These are phyloP conservation scores for Amanita muscaria DNA, from an alignment of 768 basidiomycete species.

Conservation along the genomic window DNA sequence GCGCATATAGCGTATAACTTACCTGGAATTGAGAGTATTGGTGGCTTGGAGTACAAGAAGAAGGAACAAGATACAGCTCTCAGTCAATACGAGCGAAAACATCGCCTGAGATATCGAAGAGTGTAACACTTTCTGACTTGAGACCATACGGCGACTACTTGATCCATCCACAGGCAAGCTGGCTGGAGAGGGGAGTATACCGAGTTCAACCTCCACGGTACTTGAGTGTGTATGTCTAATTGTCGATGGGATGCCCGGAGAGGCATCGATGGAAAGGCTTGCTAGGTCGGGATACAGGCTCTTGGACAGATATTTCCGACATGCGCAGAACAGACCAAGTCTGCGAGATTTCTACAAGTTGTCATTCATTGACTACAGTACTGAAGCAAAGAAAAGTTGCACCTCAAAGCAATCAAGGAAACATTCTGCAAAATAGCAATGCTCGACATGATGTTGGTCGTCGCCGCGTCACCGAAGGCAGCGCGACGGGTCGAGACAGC, in stretches of 20 bases:
- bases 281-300: constrained; percentile 53
- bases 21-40: constrained; percentile 46
- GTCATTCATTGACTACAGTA: neutral
- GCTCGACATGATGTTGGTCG: neutral
- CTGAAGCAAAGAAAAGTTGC: no score
- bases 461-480: no score
- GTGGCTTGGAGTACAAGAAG: constrained; percentile 67
- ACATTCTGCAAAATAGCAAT: neutral
- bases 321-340: constrained; percentile 43
- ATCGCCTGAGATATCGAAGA: constrained; percentile 45
- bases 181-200: constrained; percentile 29
- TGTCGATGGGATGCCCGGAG: constrained; percentile 14
- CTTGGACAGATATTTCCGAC: constrained; percentile 48
- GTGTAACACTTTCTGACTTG: constrained; percentile 28
- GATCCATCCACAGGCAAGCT: constrained; percentile 20
- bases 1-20: constrained; percentile 17
- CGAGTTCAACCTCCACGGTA: constrained; percentile 26
- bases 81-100: constrained; percentile 68
- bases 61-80: constrained; percentile 63
- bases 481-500: no score
- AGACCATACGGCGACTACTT: constrained; percentile 14
- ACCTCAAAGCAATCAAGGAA: constrained; percentile 1
- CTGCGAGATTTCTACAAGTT: constrained; percentile 22
- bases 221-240: constrained; percentile 12
- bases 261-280: constrained; percentile 29